These are phyloP conservation scores for Emmonsiellopsis sp. DNA, from an alignment of 2,329 filamentous ascomycete genomes.

Conservation along the genomic window DNA sequence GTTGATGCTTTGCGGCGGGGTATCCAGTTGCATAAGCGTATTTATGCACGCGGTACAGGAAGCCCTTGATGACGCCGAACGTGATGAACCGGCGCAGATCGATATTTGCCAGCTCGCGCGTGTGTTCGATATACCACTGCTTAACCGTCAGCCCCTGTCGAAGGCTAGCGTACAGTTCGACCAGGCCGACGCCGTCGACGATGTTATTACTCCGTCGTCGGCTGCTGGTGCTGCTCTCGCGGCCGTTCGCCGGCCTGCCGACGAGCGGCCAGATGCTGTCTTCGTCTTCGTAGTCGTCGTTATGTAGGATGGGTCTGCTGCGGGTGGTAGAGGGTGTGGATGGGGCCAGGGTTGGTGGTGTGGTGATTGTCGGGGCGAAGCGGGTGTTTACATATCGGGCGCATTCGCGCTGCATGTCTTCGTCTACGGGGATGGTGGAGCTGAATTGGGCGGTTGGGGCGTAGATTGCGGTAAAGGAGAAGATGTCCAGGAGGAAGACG, in stretches of 20 bases:
- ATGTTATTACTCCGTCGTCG: slow-evolving; percentile 10
- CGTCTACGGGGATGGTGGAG: slow-evolving; percentile 63
- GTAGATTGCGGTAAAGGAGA: slow-evolving; percentile 89
- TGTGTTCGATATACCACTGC: slow-evolving; percentile 74
- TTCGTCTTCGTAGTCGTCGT: slow-evolving; percentile 17
- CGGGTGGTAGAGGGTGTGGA: slow-evolving; percentile 3
- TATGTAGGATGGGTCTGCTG: background rate
- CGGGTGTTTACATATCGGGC: slow-evolving; percentile 65
- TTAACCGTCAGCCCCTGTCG: slow-evolving; percentile 73
- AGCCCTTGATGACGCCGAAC: slow-evolving; percentile 91
- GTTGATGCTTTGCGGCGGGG: slow-evolving; percentile 18
- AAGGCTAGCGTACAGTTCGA: slow-evolving; percentile 78
- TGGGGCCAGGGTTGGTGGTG: slow-evolving; percentile 12
- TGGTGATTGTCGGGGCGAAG: slow-evolving; percentile 26
- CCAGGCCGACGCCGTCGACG: slow-evolving; percentile 45
- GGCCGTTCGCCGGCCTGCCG: slow-evolving; percentile 18
- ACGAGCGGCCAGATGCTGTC: slow-evolving; percentile 37
- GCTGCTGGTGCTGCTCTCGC: slow-evolving; percentile 9
- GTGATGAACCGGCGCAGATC: slow-evolving; percentile 88
- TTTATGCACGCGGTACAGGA: slow-evolving; percentile 86
- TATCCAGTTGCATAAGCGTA: slow-evolving; percentile 55
- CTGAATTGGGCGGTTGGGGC: slow-evolving; percentile 70
- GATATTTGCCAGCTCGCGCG: slow-evolving; percentile 61
- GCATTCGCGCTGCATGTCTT: slow-evolving; percentile 77
- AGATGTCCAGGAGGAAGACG: slow-evolving; percentile 82